Conservation (phyloP, 768 basidiomycete species). For the Asterophora parasitica region DNA sequence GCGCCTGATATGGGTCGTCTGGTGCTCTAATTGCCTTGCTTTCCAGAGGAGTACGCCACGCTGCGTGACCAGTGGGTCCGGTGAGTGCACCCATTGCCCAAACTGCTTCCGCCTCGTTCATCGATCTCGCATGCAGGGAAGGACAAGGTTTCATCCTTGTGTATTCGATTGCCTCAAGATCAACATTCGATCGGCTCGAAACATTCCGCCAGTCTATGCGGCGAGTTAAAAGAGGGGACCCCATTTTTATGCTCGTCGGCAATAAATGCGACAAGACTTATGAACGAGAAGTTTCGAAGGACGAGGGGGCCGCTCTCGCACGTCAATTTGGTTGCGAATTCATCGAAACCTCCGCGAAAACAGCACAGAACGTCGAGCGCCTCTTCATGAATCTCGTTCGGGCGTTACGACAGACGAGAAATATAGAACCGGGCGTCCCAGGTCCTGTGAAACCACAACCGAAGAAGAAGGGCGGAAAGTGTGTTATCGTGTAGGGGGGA, state of each 20-base stretch:
- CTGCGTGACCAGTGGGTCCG: conserved; percentile 97
- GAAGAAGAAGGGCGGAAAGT: conserved; percentile 41
- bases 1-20: conserved; percentile 8
- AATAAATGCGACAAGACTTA: conserved; percentile 95
- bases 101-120: conserved; percentile 9
- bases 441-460: conserved; percentile 35
- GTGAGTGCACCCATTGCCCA: conserved; percentile 42
- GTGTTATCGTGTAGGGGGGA: conserved; percentile 78
- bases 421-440: conserved; percentile 42
- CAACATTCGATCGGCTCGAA: conserved; percentile 86
- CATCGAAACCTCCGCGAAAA: conserved; percentile 96
- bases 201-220: conserved; percentile 87
- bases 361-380: conserved; percentile 85
- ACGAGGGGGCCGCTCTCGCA: conserved; percentile 83
- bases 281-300: conserved; percentile 85
- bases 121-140: conserved; percentile 49
- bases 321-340: conserved; percentile 87
- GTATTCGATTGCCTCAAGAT: conserved; percentile 93
- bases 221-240: conserved; percentile 80
- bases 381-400: conserved; percentile 89
- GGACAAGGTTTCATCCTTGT: conserved; percentile 98
- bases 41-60: conserved; percentile 91
- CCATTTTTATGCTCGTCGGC: conserved; percentile 91
- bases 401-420: conserved; percentile 68
- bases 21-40: conserved; percentile 14